Evolutionary conservation across 2,329 filamentous ascomycete species (phyloP), one percentile per base, ranked within the genome.

Genomic region (Lachnellula cervina): DNA sequence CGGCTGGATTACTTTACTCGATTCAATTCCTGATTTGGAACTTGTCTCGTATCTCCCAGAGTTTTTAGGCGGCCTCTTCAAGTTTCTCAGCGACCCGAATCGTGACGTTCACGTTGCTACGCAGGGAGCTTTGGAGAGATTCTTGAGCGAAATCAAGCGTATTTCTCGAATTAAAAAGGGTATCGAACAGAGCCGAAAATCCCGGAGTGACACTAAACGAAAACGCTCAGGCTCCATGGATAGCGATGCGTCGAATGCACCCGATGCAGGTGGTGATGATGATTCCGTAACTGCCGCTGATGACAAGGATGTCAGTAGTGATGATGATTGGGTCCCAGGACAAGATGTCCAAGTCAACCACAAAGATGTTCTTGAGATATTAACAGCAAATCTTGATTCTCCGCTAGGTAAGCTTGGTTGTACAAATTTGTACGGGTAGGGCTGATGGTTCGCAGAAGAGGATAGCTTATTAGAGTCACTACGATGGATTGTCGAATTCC

Each of bases 321-420:
- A 96, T 64, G 92, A 92, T 58, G 94, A 97, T 68, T 99, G 93
- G 91, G 87, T 97, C 46, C 95, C 95, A 0, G 94, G 95, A 1
- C 94, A 99, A 72, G 94, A 99, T 71, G 91, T 97, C 7, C 88
- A 95, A 57, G 89, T 99, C 59, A 93, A 97, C 71, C 90, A 96
- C 72, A 86, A 89, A 58, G 90, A 88, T 62, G 96, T 99, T 37
- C 75, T 99, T 48, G 89, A 95, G 64, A 99, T 97, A 52, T 74
- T 99, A 43, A 91, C 96, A 2, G 86, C 87, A 13, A 97, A 94
- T 60, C 80, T 99, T 45, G 89, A 96, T 65, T 89, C 90, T 17
- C 87, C 89, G 3, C 77, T 87, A 64, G 88, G 89, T 90, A 74
- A 65, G 76, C 42, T 21, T 47, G 14, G 49, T 51, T 35, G 48